Percentiles rank a stretch among this genome's conserved stretches.
Evolutionary conservation across 2,329 filamentous ascomycete species (phyloP).

Genomic region (Cytospora piceicola): DNA sequence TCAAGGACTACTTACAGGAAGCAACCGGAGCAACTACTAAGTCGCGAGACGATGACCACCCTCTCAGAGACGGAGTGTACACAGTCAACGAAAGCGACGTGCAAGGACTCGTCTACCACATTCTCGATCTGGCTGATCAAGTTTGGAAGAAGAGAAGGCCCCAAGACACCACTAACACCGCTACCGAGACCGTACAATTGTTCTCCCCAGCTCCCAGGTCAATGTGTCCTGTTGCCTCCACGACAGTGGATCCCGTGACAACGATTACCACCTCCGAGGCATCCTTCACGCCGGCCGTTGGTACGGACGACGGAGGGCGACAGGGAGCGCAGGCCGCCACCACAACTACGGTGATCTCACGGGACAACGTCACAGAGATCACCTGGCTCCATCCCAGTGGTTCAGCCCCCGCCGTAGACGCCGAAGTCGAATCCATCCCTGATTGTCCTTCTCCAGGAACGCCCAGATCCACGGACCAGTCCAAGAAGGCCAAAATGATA

Average conservation of each 20-base stretch:
- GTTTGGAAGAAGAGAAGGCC: not conserved
- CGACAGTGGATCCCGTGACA: conserved; percentile 15
- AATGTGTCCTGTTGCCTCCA: conserved; percentile 8
- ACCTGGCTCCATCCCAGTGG: conserved; percentile 17
- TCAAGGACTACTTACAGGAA: conserved; percentile 12
- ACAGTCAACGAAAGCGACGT: conserved; percentile 15
- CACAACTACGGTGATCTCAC: conserved; percentile 16
- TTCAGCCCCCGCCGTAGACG: not conserved
- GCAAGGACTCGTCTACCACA: conserved; percentile 10
- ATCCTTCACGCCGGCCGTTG: not conserved
- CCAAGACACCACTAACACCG: not conserved
- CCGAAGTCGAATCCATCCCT: not conserved
- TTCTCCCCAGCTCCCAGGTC: not conserved
- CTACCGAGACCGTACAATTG: not conserved
- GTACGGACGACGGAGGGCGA: not conserved
- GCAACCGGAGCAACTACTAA: conserved; percentile 8
- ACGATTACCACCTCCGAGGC: conserved; percentile 11
- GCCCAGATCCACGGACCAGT: not conserved
- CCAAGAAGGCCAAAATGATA: not conserved
- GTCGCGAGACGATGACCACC: not conserved
- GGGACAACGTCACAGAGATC: conserved; percentile 21
- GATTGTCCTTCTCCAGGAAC: not conserved
- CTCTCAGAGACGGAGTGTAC: conserved; percentile 6
- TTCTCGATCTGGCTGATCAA: conserved; percentile 9
- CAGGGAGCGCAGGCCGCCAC: not conserved